Percentiles rank a stretch among this genome's conserved stretches.
Conservation (phyloP, 2,329 filamentous ascomycete species). For the Neonectria ditissima region DNA sequence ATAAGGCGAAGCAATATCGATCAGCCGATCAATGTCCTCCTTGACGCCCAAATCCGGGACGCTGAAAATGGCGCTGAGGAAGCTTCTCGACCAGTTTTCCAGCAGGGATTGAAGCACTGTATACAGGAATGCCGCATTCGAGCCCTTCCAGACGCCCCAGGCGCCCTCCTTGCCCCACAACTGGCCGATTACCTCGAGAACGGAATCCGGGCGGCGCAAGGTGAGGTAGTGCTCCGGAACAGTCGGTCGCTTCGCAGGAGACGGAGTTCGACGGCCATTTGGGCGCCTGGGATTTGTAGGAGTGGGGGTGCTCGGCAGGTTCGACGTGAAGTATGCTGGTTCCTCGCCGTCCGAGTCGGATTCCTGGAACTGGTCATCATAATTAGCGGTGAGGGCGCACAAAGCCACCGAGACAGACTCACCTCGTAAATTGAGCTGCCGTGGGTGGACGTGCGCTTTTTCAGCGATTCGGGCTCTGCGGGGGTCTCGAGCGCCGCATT, state of each 20-base stretch:
- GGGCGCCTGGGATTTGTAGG: slow-evolving; percentile 51
- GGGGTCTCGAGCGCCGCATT: slow-evolving; percentile 48
- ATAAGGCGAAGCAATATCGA: slow-evolving; percentile 79
- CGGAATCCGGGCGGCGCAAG: slow-evolving; percentile 80
- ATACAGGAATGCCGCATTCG: slow-evolving; percentile 93
- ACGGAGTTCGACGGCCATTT: slow-evolving; percentile 48
- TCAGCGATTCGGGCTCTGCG: slow-evolving; percentile 39
- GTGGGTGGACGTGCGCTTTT: slow-evolving; percentile 49
- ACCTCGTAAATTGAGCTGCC: slow-evolving; percentile 53
- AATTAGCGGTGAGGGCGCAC: slow-evolving; percentile 38
- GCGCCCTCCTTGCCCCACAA: slow-evolving; percentile 90
- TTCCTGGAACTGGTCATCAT: slow-evolving; percentile 57
- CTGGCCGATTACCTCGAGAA: slow-evolving; percentile 87
- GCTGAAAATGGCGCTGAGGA: slow-evolving; percentile 91
- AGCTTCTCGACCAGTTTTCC: slow-evolving; percentile 91
- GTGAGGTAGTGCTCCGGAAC: slow-evolving; percentile 70
- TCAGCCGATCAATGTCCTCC: slow-evolving; percentile 81
- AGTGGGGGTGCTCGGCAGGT: slow-evolving; percentile 66
- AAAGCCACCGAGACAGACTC: slow-evolving; percentile 28
- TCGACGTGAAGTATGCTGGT: slow-evolving; percentile 85
- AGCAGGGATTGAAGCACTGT: slow-evolving; percentile 85
- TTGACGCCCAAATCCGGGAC: slow-evolving; percentile 85
- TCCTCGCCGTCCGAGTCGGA: slow-evolving; percentile 81
- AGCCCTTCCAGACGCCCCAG: slow-evolving; percentile 94
- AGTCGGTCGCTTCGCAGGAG: slow-evolving; percentile 51